A percentile compares a stretch with the other conserved stretches of the same genome.
These are phyloP conservation scores for Fusarium sp. DNA, from an alignment of 2,329 filamentous ascomycete species.

Conservation along the genomic window DNA sequence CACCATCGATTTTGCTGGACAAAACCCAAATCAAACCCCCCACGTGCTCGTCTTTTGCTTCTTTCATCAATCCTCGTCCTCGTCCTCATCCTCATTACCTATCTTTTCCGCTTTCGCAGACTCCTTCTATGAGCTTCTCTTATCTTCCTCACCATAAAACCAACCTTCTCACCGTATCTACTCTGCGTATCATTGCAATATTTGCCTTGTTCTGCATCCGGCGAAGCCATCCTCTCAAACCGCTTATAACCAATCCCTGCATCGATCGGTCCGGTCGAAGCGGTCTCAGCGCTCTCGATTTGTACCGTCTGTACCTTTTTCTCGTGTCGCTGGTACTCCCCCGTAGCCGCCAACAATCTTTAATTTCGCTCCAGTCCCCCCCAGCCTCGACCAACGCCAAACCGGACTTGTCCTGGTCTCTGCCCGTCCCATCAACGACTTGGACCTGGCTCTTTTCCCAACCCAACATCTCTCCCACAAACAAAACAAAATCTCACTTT, in stretches of 20 bases:
- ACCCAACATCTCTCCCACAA: slow-evolving; percentile 36
- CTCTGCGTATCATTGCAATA: slow-evolving; percentile 19
- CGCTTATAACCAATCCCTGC: slow-evolving; percentile 31
- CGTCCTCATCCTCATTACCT: background rate
- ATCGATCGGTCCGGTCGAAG: slow-evolving; percentile 29
- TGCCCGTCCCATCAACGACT: slow-evolving; percentile 26
- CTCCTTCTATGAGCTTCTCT: slow-evolving; percentile 26
- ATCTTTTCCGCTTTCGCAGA: slow-evolving; percentile 28
- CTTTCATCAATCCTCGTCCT: slow-evolving; percentile 9
- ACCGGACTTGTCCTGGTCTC: slow-evolving; percentile 36
- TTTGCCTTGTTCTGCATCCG: slow-evolving; percentile 29
- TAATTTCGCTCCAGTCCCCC: slow-evolving; percentile 42
- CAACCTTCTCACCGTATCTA: slow-evolving; percentile 27
- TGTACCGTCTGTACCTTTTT: slow-evolving; percentile 29
- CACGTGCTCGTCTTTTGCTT: slow-evolving; percentile 24
- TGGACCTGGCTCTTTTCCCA: slow-evolving; percentile 35
- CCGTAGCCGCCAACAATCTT: slow-evolving; percentile 40
- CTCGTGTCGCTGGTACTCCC: slow-evolving; percentile 26
- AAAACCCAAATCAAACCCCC: slow-evolving; percentile 21
- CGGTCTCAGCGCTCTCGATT: slow-evolving; percentile 26
- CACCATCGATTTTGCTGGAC: slow-evolving; percentile 26
- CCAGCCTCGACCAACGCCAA: slow-evolving; percentile 40
- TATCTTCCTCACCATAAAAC: slow-evolving; percentile 28
- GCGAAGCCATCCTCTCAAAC: slow-evolving; percentile 32
- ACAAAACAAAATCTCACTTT: slow-evolving; percentile 34